Evolutionary conservation across 768 basidiomycete species (phyloP), one percentile per base, ranked within the genome.

Genomic region (Mycena epipterygia): DNA sequence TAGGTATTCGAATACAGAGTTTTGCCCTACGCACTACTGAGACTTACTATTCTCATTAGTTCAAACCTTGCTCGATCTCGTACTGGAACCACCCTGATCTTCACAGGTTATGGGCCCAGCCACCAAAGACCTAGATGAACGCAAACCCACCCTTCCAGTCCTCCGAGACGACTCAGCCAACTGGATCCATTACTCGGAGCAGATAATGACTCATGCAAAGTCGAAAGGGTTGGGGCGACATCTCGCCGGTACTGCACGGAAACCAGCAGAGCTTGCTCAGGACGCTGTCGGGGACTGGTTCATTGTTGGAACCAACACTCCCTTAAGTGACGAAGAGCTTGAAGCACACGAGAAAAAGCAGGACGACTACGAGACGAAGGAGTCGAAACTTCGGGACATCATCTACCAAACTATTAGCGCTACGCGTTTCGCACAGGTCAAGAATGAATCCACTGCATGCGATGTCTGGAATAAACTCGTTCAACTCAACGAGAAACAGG

Each of bases 341-440:
- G 27, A 51, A 16, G 49, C 49, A 19, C 49, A 51, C 27, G 49
- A 51, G 32, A n/a, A n/a, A n/a, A n/a, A n/a, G n/a, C n/a, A n/a
- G n/a, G n/a, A n/a, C n/a, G n/a, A 52, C 23, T 48, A 49, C 7
- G 57, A 58, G 13, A 60, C 25, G 21, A 60, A 48, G 44, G 59
- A 60, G 32, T 46, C 44, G 30, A 60, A 60, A 12, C 44, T 60
- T 4, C 44, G 59, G 17, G 30, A 60, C 30, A 21, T 60, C 19
- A 48, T 60, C 32, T 48, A 60, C n/a, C 44, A 46, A 29, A 60
- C 59, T 14, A 23, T 62, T 48, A 62, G 48, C 9, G 2, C 60
- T 13, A 62, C 48, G 19, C 60, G 48, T 2, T 62, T 62, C 35
- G n/a, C 33, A 5, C 60, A 62, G 16, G 35, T 62, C 13, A 62